Conservation (phyloP, 1,284 basidiomycete genomes). For the Chalciporus sp. region DNA sequence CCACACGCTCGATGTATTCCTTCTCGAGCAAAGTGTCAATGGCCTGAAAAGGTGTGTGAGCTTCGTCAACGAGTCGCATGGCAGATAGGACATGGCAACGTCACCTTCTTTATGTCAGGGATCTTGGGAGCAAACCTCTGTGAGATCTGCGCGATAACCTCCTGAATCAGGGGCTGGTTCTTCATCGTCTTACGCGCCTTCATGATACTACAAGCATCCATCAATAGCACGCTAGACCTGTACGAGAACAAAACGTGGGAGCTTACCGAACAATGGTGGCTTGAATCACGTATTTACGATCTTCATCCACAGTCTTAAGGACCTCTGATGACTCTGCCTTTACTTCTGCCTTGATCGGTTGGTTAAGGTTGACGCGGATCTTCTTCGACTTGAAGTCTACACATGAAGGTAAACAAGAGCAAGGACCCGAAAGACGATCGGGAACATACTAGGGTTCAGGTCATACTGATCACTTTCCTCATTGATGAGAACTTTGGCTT, state of each 20-base stretch:
- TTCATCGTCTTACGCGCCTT: slow-evolving; percentile 98
- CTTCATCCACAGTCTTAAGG: slow-evolving; percentile 95
- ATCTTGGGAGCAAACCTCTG: slow-evolving; percentile 89
- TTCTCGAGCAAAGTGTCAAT: slow-evolving; percentile 97
- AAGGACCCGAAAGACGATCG: not conserved
- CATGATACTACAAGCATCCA: slow-evolving; percentile 73
- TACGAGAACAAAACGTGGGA: not conserved
- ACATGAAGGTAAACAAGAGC: slow-evolving; percentile 3
- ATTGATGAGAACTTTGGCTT: slow-evolving; percentile 87
- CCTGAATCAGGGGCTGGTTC: slow-evolving; percentile 92
- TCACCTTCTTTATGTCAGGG: slow-evolving; percentile 88
- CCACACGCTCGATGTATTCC: slow-evolving; percentile 95
- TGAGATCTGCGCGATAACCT: slow-evolving; percentile 91
- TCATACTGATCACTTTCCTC: slow-evolving; percentile 89
- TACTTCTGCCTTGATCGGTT: slow-evolving; percentile 92
- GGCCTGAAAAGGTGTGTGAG: slow-evolving; percentile 54
- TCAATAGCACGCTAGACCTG: slow-evolving; percentile 1
- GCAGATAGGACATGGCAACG: slow-evolving; percentile 7
- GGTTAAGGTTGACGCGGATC: slow-evolving; percentile 92
- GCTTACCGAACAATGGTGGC: slow-evolving; percentile 93
- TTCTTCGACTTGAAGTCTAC: slow-evolving; percentile 97
- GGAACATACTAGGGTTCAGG: slow-evolving; percentile 78
- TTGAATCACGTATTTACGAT: slow-evolving; percentile 96
- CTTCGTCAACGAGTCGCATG: not conserved
- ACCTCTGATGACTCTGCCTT: slow-evolving; percentile 93